Percentiles rank a stretch among this genome's conserved stretches.
Evolutionary conservation across 345 rosid species (phyloP).

Genomic region (Xanthoceras sorbifolium): DNA sequence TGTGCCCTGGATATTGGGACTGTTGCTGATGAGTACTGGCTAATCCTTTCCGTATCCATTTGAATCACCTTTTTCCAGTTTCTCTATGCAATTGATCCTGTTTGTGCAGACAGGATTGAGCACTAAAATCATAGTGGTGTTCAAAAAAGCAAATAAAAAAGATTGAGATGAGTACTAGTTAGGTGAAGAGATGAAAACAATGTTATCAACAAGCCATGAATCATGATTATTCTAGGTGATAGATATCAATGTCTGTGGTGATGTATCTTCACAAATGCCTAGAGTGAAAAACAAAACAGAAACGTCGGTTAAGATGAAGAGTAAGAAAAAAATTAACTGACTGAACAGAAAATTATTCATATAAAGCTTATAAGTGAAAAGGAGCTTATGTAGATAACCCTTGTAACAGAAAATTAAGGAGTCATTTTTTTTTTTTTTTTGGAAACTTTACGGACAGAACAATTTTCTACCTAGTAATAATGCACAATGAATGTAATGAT

Average conservation of each 20-base stretch:
- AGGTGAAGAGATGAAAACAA: background rate
- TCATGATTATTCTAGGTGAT: too few relatives aligned
- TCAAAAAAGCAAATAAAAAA: background rate
- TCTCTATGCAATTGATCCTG: background rate
- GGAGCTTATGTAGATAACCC: background rate
- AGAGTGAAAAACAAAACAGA: background rate
- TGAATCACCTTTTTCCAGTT: slow-evolving; percentile 5
- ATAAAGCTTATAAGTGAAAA: background rate
- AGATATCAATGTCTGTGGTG: background rate
- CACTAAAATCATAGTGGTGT: slow-evolving; percentile 5
- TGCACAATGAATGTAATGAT: background rate
- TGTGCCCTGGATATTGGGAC: background rate
- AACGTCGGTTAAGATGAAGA: background rate
- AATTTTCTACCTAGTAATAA: background rate
- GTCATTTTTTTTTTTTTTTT: too few relatives aligned
- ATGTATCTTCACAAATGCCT: background rate
- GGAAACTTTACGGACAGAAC: background rate
- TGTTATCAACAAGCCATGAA: background rate
- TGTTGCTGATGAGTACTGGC: background rate
- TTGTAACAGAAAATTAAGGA: background rate
- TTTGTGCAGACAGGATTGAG: slow-evolving; percentile 3
- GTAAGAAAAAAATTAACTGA: background rate
- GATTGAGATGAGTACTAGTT: background rate
- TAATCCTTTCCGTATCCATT: background rate
- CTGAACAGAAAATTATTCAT: background rate